Base-by-base conservation (phyloP, 805 yeast genomes). In the Jamesozyma spencerorum region DNA sequence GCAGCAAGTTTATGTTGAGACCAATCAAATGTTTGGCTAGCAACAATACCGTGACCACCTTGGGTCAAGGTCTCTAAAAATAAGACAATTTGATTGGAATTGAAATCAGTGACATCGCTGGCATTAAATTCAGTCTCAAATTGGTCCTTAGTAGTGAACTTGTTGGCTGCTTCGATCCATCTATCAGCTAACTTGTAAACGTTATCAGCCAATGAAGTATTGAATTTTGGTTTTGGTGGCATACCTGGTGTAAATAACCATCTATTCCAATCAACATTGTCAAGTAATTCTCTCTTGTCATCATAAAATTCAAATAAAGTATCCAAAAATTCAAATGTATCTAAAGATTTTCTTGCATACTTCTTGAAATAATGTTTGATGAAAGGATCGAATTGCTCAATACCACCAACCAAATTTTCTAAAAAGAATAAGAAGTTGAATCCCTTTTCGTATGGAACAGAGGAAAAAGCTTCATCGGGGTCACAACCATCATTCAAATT, bases 381-480 rank as follows among this genome's bases (percentile, higher is more conserved):
- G 55, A 84, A 87, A 37, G 83, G 81, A 59, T 85, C 94, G 58
- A 85, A 87, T 14, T 61, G 71, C 18, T 68, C 68, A 34, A 63
- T 57, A 30, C 85, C 87, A 35, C 90, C 85, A 10, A 87, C 65
- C 29, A 68, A 57, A 36, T 69, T 72, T 63, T 88, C 97, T 38
- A 87, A 69, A 51, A 77, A 75, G 64, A 75, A 84, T 43, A 88
- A 68, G 53, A 87, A 70, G 49, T 81, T 85, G 52, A 80, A 82
- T 6, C 96, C 96, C 61, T 86, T 86, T 59, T 87, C 96, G 62
- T 87, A 87, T 2, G 95, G 95, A 35, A 87, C 94, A 1, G 83
- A 69, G 27, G 86, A 78, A 62, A 85, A 87, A 1, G 94, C 81
- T 52, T 86, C 95, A 62, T 87, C 96, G 5, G 96, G 95, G 57